Base-by-base conservation (phyloP, 1,284 basidiomycete species). In the Gymnopus androsaceus region DNA sequence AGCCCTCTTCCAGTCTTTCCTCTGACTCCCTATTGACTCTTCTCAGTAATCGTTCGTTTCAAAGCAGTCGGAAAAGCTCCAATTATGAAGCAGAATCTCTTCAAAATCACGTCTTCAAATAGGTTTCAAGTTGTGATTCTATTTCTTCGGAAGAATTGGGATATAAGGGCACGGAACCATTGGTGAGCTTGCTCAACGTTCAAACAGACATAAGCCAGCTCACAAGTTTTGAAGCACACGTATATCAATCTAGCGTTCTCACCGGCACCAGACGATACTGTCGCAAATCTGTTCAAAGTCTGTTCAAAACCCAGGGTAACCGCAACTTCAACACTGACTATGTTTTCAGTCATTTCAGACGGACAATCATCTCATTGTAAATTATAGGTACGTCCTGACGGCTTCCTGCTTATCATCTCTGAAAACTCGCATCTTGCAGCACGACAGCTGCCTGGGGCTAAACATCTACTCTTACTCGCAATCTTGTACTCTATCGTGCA, bases 161-260 rank as follows among this genome's bases (percentile, higher is more conserved):
- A 8, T 93, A 91, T 86, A 95, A 94, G 70, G 77, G 86, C 8
- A 84, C 87, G 0, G 96, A 98, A 65, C 87, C 94, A 0, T 72
- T 98, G 69, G 95, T 98, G 66, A 57, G 92, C 76, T 11, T 47
- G 46, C 11, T 51, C 53, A 30, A 23, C 41, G 33, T 17, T 14
- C 12, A 27, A 33, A 11, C 51, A 45, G 37, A 23, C 14, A 27
- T 31, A 25, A 12, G 8, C 25, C 17, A 14, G 27, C 17, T 15
- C 28, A 46, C 57, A 33, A 23, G 56, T 28, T 19, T 28, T 30
- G 34, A 65, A 98, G 95, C 98, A 97, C 74, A 92, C 95, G 4
- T 99, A 98, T 70, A 98, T 99, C 78, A 98, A 98, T 67, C 81
- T 95, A n/a, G 93, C 96, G 0, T 98, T 98, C 71, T 91, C 92